Evolutionary conservation across 2,329 filamentous ascomycete species (phyloP), one percentile per base, ranked within the genome.

Genomic region (Ophiosphaerella herpotricha): DNA sequence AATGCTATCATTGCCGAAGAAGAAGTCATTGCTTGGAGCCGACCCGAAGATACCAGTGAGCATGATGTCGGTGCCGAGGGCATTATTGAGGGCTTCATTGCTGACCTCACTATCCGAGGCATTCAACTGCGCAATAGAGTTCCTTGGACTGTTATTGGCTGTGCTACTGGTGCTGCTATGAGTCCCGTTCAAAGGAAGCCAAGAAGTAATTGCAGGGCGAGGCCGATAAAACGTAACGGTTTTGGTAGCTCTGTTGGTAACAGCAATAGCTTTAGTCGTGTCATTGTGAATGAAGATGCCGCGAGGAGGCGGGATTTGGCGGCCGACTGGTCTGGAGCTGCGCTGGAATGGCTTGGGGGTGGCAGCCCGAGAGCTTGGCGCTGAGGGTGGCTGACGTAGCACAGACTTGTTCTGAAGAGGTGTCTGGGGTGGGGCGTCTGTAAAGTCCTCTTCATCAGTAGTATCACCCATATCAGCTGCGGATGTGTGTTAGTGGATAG

Each of bases 1-100:
- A 64, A 90, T 80, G n/a, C 85, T 80, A 64, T 89, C 85, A 5
- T 83, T 84, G 57, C 74, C 76, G 33, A 79, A 74, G 21, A 75
- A 71, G 46, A 75, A 71, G 37, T 79, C 75, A 45, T 77, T 79
- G 18, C 76, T 75, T 18, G 70, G 65, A 31, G 64, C 62, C 23
- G 66, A 64, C 11, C 72, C 71, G 46, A 85, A 81, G 75, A 91
- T 85, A 60, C 86, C 87, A 41, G 86, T 87, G 75, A 92, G 85
- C 88, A 92, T 91, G 57, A 92, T 81, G 51, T 90, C 88, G 48
- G 86, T 85, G 14, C 55, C 58, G 32, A 64, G 52, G 23, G 63
- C 57, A 33, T 68, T 70, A 36, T 61, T 69, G 55, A 70, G 61
- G 24, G 68, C 55, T 41, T 68, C 70, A 44, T 71, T 69, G 54